Evolutionary conservation across 2,329 filamentous ascomycete species (phyloP), one percentile per base, ranked within the genome.

Genomic region (Hirsutella minnesotensis): DNA sequence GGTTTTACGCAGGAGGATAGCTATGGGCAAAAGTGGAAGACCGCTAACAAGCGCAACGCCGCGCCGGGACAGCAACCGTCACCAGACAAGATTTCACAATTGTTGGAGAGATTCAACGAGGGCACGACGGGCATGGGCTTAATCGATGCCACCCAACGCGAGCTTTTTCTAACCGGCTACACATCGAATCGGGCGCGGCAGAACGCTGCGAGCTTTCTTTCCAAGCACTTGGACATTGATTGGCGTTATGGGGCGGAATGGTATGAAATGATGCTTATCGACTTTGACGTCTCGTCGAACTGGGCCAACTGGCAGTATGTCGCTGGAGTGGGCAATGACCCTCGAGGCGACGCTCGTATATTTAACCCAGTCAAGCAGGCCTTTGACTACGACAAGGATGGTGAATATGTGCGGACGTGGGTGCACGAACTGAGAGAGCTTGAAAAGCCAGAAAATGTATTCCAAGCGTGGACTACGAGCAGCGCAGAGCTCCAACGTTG

Each of bases 251-350:
- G 85, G 0, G 86, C 84, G 0, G 85, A 89, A 56, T 90, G 83
- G 82, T 90, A 89, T 54, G 85, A 90, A 56, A 76, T 73, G 55
- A 65, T 83, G 54, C 68, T 89, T 3, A 68, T 81, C 24, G 86
- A 92, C 56, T 87, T 89, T 56, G 85, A 90, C 51, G 72, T 83
- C 0, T 77, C 74, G 13, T 82, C 73, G 46, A 89, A 89, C 51
- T 90, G 83, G 83, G 79, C 79, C 9, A 88, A 87, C 53, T 89
- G 84, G 85, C 83, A 88, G 58, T 90, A 90, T 47, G 76, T 86
- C 1, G 73, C 84, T 0, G 85, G 85, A 0, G 83, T 90, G 0
- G 85, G 86, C 8, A 89, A 88, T 49, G 84, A 90, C 50, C 85
- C 84, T 0, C 67, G 83, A 19, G 78, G 79, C 7, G 75, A 83